A percentile compares a stretch with the other conserved stretches of the same genome.
Evolutionary conservation across 352 stramenopile genomes (phyloP).

Genomic region (Phytophthora boehmeriae): DNA sequence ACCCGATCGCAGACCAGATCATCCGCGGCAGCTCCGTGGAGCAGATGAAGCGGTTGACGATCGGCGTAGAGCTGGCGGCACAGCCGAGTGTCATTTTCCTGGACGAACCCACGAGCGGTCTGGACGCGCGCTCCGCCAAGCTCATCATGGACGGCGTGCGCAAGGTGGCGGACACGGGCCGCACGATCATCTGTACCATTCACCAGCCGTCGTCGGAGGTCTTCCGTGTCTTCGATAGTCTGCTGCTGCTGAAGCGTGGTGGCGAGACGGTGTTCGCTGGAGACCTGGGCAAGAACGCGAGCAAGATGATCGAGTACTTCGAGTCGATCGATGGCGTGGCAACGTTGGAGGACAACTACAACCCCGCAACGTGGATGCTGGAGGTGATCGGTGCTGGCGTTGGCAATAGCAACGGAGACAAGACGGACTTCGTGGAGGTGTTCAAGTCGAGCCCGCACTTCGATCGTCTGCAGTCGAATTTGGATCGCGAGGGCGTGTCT

Average conservation of each 20-base stretch:
- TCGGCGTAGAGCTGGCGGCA: too few relatives aligned
- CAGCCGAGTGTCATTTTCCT: slow-evolving; percentile 12
- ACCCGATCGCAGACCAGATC: slow-evolving; percentile 16
- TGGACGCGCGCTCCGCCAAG: slow-evolving; percentile 89
- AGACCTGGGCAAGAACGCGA: slow-evolving; percentile 44
- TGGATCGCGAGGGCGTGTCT: slow-evolving; percentile 37
- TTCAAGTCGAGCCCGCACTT: slow-evolving; percentile 40
- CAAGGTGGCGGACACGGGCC: slow-evolving; percentile 77
- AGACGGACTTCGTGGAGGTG: slow-evolving; percentile 39
- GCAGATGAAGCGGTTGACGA: slow-evolving; percentile 24
- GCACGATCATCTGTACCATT: slow-evolving; percentile 91
- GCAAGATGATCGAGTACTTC: slow-evolving; percentile 27
- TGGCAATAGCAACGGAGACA: slow-evolving; percentile 27
- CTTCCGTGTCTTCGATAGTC: slow-evolving; percentile 52
- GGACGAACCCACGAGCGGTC: slow-evolving; percentile 89
- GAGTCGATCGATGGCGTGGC: slow-evolving; percentile 33
- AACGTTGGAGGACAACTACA: slow-evolving; percentile 69
- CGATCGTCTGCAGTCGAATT: slow-evolving; percentile 27
- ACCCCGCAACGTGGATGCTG: slow-evolving; percentile 62
- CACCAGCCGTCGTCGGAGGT: slow-evolving; percentile 91
- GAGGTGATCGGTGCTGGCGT: slow-evolving; percentile 56
- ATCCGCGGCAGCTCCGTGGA: slow-evolving; percentile 42
- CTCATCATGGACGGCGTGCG: slow-evolving; percentile 87
- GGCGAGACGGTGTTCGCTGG: slow-evolving; percentile 60
- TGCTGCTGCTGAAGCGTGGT: slow-evolving; percentile 34